Evolutionary conservation across 2,329 filamentous ascomycete species (phyloP), one percentile per base, ranked within the genome.

Genomic region (Xylariaceae sp.): DNA sequence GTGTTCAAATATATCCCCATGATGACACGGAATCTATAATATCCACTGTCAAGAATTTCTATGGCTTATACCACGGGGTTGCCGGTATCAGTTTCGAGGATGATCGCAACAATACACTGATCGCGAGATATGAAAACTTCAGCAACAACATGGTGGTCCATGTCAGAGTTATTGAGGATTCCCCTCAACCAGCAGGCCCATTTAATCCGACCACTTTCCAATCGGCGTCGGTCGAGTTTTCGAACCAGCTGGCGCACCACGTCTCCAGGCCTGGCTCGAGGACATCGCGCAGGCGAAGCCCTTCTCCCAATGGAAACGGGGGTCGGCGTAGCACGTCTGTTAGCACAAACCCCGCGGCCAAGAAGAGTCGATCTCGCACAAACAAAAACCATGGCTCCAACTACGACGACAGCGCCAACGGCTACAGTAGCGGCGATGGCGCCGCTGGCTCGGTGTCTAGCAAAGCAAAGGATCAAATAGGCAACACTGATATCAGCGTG

Each of bases 31-130:
- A 97, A 69, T 96, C 92, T 34, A 99, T 99, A 74, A 89, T 97
- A 60, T 94, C 91, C 13, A 97, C 94, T 1, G 92, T 97, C 68
- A 97, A 96, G 80, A 97, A 96, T 77, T 97, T 97, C 76, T 97
- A 96, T 70, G 94, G 94, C 57, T 81, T 99, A 62, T 96, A 96
- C 71, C 89, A 92, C 36, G 81, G 83, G 63, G 84, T 83, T 63
- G 86, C 86, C 69, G 92, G 94, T 61, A 87, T 99, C 67, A 95
- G 90, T 74, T 97, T 99, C 67, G 92, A 97, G 74, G 92, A 97
- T 71, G 84, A 89, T 60, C 78, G 87, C 65, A 90, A 89, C 66
- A 92, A 88, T 67, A 95, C 88, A 57, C 83, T 99, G 67, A 97
- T 99, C 72, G 91, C 92, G 60, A 85, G 90, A 56, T 96, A 96